Conservation (phyloP, 768 basidiomycete genomes). For the Boletus tylopilopsis region DNA sequence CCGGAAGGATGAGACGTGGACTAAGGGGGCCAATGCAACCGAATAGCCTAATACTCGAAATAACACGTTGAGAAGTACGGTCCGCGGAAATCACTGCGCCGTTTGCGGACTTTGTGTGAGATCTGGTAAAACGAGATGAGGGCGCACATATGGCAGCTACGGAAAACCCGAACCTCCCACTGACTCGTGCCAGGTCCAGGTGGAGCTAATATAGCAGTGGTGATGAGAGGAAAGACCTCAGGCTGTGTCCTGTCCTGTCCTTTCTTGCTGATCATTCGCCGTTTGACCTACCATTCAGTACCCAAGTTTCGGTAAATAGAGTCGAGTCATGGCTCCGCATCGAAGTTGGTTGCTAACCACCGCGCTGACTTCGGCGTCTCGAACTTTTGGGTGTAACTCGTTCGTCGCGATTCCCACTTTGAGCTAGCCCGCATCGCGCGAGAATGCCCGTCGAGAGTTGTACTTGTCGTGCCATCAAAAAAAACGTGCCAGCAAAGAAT, state of each 20-base stretch:
- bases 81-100: conserved; percentile 32
- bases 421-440: conserved; percentile 2
- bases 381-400: conserved; percentile 9
- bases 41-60: conserved; percentile 23
- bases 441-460: conserved; percentile 1
- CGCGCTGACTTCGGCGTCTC: conserved; percentile 14
- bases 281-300: neutral
- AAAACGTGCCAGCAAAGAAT: conserved; percentile 19
- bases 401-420: conserved; percentile 3
- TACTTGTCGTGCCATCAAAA: no score
- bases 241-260: neutral
- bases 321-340: conserved; percentile 12
- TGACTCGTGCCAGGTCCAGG: no score
- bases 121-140: conserved; percentile 20
- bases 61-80: conserved; percentile 19
- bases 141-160: neutral
- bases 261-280: neutral
- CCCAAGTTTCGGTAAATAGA: conserved; percentile 1
- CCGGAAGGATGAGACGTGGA: conserved; percentile 5
- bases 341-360: conserved; percentile 17
- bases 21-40: conserved; percentile 16
- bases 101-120: conserved; percentile 24
- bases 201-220: neutral
- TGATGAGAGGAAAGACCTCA: no score
- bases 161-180: neutral